Evolutionary conservation across 306 rosid species (phyloP), one percentile per base, ranked within the genome.

Genomic region (Vigna angularis): DNA sequence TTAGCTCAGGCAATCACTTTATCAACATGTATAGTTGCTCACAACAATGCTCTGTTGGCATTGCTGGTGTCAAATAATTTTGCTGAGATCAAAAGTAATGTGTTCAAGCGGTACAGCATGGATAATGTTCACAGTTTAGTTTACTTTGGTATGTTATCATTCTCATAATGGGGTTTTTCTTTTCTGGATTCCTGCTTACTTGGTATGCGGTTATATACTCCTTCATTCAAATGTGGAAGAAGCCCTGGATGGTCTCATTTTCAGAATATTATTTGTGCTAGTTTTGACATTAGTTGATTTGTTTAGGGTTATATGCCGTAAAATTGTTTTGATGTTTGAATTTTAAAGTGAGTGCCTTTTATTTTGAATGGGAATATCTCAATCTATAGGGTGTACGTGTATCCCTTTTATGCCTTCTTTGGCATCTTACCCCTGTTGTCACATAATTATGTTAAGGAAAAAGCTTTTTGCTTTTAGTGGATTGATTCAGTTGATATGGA

Each of bases 1-100:
- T 84, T 95, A 93, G 99, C 93, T 89, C 99, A 95, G 93, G 99
- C 99, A 63, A 95, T 95, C 82, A 95, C 99, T 81, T 82, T 95
- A 49, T 95, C 99, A 50, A 95, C 99, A 61, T 93, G 97, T 84
- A 93, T 95, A 50, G 98, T 93, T 75, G 97, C 99, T 75, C 99
- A 93, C 89, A 95, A 95, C 78, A 95, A 95, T 10, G 98, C 99
- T 17, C 76, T 95, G 87, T 87, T 88, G 4, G 99, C 99, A 74
- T 88, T 95, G 85, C 84, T 95, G 91, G 98, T 95, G 71, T 95
- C 99, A 69, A 95, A 95, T 83, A 95, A 95, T 87, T 95, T 95
- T 83, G 90, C 98, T 30, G 99, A 95, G 94, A 95, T 95, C 59
- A 95, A 95, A 83, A 91, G 98, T 90, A 95, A 83, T 32, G 99